Percentiles rank a stretch among this genome's conserved stretches.
These are phyloP conservation scores for Candida nemodendra DNA, from an alignment of 805 yeast genomes.

Conservation along the genomic window DNA sequence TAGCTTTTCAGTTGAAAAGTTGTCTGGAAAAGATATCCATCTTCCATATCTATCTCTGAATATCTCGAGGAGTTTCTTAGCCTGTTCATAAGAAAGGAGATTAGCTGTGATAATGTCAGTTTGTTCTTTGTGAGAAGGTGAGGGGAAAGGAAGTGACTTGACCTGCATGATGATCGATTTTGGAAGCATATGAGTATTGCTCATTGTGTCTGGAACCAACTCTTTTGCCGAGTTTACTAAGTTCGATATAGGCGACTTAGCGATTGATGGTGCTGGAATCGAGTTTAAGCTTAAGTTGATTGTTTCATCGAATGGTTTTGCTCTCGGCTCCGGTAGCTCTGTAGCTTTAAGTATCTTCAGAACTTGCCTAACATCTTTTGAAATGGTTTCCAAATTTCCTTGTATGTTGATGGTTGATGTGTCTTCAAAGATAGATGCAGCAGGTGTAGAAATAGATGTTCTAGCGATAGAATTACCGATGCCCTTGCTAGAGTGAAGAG, in stretches of 20 bases:
- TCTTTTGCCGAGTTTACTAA: slow-evolving; percentile 33
- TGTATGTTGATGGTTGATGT: background rate
- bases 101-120: slow-evolving; percentile 52
- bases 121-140: slow-evolving; percentile 2
- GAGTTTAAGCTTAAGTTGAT: slow-evolving; percentile 14
- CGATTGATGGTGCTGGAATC: slow-evolving; percentile 29
- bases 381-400: slow-evolving; percentile 7
- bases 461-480: background rate
- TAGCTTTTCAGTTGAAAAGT: slow-evolving; percentile 45
- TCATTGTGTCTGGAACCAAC: slow-evolving; percentile 37
- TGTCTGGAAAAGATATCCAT: slow-evolving; percentile 72
- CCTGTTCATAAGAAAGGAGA: slow-evolving; percentile 48
- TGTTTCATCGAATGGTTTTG: background rate
- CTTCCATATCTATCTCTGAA: slow-evolving; percentile 70
- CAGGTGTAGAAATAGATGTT: background rate
- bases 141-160: too few species aligned
- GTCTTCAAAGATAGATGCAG: background rate
- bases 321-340: slow-evolving; percentile 10
- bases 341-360: slow-evolving; percentile 10
- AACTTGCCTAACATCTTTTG: slow-evolving; percentile 14
- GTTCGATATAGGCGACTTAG: slow-evolving; percentile 45
- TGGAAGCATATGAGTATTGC: slow-evolving; percentile 31
- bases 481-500: background rate
- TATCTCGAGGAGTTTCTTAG: slow-evolving; percentile 47
- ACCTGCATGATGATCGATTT: slow-evolving; percentile 6